A percentile compares a stretch with the other conserved stretches of the same genome.
Evolutionary conservation across 2,329 filamentous ascomycete genomes (phyloP).

Genomic region (Cladosporium halotolerans): DNA sequence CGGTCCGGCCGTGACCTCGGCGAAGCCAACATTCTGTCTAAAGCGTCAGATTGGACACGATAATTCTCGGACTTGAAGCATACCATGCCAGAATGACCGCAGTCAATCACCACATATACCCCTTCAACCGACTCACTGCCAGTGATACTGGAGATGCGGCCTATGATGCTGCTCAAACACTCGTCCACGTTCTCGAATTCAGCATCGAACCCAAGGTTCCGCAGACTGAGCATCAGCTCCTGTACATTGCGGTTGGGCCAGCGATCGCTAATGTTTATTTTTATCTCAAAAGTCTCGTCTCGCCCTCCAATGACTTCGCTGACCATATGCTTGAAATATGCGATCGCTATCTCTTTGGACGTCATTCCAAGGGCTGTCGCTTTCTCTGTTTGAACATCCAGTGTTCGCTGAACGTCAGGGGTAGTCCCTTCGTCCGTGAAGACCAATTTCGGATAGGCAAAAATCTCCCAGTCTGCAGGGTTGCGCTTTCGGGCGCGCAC

Average conservation of each 20-base stretch:
- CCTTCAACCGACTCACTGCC: not conserved
- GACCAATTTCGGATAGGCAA: not conserved
- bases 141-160: not conserved
- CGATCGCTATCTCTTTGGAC: not conserved
- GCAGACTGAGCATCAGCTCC: not conserved
- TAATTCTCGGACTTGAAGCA: not conserved
- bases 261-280: not conserved
- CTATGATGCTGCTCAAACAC: not conserved
- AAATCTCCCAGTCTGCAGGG: not conserved
- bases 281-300: not conserved
- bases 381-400: not conserved
- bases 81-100: not conserved
- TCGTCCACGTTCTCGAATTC: not conserved
- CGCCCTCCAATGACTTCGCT: not conserved
- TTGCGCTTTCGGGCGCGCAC: not conserved
- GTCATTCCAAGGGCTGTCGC: not conserved
- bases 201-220: not conserved
- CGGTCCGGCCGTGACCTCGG: not conserved
- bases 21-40: not conserved
- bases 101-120: not conserved
- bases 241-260: not conserved
- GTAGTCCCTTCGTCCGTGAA: not conserved
- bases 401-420: not conserved
- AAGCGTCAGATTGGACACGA: not conserved
- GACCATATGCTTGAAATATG: not conserved